Base-by-base conservation (phyloP, 495 filamentous ascomycete genomes). In the Aspergillus avenaceus region DNA sequence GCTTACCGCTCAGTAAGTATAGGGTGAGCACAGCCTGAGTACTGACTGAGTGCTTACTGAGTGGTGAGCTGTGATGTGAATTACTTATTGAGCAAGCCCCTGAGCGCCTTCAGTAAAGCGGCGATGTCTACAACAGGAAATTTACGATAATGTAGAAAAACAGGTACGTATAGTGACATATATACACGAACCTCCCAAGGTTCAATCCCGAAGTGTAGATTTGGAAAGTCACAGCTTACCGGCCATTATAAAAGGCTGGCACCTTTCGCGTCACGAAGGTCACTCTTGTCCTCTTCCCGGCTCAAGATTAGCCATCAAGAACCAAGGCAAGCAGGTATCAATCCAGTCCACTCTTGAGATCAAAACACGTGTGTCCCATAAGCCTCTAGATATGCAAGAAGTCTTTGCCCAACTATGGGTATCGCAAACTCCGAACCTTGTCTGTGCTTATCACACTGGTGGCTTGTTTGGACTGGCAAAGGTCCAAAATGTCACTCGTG, bases 341-440 rank as follows among this genome's bases (percentile, higher is more conserved):
- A 52, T 61, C 7, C 49, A 59, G 11, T 69, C 64, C 11, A 73
- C 66, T 1, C 55, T 78, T 25, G 72, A 79, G 58, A 71, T 81
- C 62, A 80, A 79, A 58, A 80, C 77, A 7, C 70, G 71, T 7
- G 69, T 63, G 16, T 28, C 37, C 7, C 56, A 68, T 47, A 73
- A 58, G 25, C 61, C 47, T 27, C 53, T 79, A 23, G 31, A 65
- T 1, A 49, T 75, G 28, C 13, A 45, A 14, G 67, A 77, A n/a
- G 58, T 75, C 34, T 52, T 59, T 2, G 55, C 73, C 4, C 76
- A 78, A 54, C 61, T 81, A 9, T 81, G 73, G 77, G 52, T 72
- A 29, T 78, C 75, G 13, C 72, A 77, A 52, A 79, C 74, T 2
- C 69, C 69, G 0, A 76, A 70, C 1, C 66, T 81, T 25, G 69